Percentiles rank a stretch among this genome's conserved stretches.
phyloP scores from a whole-genome alignment of 352 stramenopile species.

The Phytophthora sp. region DNA sequence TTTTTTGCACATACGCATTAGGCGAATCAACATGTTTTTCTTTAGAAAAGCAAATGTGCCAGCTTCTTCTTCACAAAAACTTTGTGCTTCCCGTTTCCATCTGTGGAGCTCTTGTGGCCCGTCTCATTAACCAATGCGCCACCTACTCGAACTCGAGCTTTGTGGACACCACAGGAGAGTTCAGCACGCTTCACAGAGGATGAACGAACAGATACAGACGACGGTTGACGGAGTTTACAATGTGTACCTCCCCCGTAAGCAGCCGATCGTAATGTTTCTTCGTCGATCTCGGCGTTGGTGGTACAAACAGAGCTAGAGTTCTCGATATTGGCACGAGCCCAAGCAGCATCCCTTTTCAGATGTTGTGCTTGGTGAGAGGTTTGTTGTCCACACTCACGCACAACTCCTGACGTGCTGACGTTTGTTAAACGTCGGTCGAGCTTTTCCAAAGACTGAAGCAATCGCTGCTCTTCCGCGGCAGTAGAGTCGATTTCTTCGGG shows the following conservation, averaged over 20 bases:
- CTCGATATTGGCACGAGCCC: not conserved
- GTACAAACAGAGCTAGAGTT: not conserved
- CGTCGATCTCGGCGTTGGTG: slow-evolving; percentile 19
- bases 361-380: not conserved
- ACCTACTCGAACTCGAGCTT: slow-evolving; percentile 56
- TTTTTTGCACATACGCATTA: not conserved
- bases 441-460: slow-evolving; percentile 67
- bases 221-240: slow-evolving; percentile 39
- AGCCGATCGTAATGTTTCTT: slow-evolving; percentile 35
- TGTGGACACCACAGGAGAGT: slow-evolving; percentile 59
- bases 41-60: slow-evolving; percentile 67
- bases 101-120: slow-evolving; percentile 7
- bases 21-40: slow-evolving; percentile 9
- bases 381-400: slow-evolving; percentile 8
- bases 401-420: slow-evolving; percentile 8
- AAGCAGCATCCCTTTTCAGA: not conserved
- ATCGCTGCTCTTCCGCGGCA: slow-evolving; percentile 45
- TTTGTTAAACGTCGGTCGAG: slow-evolving; percentile 48
- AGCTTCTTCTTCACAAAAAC: slow-evolving; percentile 68
- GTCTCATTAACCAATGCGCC: slow-evolving; percentile 35
- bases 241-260: slow-evolving; percentile 57
- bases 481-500: slow-evolving; percentile 41
- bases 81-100: slow-evolving; percentile 57
- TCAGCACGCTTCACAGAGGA: slow-evolving; percentile 53
- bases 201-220: slow-evolving; percentile 39